phyloP scores from a whole-genome alignment of 768 basidiomycete species.

The Rhodotorula sphaerocarpa region DNA sequence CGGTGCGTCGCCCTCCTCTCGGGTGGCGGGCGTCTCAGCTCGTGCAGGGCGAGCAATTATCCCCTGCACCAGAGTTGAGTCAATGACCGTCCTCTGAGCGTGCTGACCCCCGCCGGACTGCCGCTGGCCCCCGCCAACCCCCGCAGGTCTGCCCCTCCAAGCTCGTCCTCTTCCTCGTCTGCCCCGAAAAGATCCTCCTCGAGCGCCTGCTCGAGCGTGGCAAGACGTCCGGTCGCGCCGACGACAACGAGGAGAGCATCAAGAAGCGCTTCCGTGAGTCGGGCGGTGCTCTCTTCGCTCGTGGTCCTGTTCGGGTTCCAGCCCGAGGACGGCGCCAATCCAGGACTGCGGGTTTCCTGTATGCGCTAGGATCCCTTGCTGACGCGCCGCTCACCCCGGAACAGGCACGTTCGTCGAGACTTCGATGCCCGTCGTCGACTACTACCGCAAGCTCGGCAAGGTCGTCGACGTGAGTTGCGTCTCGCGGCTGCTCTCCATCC shows the following conservation, averaged over 20 bases:
- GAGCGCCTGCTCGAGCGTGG: slow-evolving; percentile 75
- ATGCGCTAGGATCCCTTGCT: no score
- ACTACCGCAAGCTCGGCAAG: slow-evolving; percentile 61
- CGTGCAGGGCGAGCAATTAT: no score
- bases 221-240: slow-evolving; percentile 88
- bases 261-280: slow-evolving; percentile 86
- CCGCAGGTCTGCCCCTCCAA: slow-evolving; percentile 65
- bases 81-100: neutral
- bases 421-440: slow-evolving; percentile 85
- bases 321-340: no score
- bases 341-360: no score
- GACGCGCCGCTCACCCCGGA: no score
- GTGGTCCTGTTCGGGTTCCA: no score
- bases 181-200: slow-evolving; percentile 80
- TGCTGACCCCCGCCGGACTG: neutral
- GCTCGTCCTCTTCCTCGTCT: slow-evolving; percentile 74
- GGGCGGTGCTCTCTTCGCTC: neutral
- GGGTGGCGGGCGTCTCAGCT: no score
- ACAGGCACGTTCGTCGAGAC: slow-evolving; percentile 54
- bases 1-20: slow-evolving; percentile 49
- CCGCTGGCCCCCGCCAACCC: no score
- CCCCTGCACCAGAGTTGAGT: no score
- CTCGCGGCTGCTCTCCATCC: no score
- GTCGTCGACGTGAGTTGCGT: slow-evolving; percentile 61
- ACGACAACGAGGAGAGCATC: slow-evolving; percentile 90